phyloP scores from a whole-genome alignment of 345 rosid genomes.

The Moringa oleifera region DNA sequence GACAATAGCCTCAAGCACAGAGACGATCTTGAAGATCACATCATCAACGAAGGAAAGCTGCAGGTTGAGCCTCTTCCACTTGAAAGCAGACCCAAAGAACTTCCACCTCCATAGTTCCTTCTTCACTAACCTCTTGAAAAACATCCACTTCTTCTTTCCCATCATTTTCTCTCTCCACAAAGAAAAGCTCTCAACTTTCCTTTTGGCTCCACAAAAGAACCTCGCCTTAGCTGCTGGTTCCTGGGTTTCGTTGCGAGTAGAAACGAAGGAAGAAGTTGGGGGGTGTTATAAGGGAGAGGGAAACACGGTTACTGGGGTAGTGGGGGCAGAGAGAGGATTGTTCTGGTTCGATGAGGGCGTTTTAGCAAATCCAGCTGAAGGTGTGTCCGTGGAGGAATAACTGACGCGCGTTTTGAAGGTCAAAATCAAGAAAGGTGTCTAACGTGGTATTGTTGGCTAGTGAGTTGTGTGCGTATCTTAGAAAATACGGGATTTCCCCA shows the following conservation, averaged over 20 bases:
- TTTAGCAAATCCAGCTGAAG: neutral
- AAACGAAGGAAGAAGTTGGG: neutral
- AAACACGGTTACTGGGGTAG: neutral
- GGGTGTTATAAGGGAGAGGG: conserved; percentile 3
- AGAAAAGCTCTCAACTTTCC: neutral
- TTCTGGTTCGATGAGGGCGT: neutral
- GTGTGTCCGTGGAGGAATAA: neutral
- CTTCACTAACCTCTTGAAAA: conserved; percentile 24
- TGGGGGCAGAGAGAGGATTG: neutral
- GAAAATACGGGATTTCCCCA: no score
- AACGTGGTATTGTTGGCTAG: no score
- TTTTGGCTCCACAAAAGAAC: neutral
- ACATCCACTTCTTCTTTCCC: conserved; percentile 21
- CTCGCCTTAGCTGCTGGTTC: neutral
- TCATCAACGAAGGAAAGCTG: conserved; percentile 35
- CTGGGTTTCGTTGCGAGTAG: neutral
- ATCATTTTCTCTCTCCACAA: conserved; percentile 5
- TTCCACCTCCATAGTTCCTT: conserved; percentile 30
- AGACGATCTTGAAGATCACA: conserved; percentile 32
- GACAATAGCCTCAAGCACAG: conserved; percentile 36
- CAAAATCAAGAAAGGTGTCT: conserved; percentile 1
- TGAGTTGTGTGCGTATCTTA: no score
- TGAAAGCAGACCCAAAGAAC: conserved; percentile 33
- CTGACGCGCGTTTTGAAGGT: conserved; percentile 21
- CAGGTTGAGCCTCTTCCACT: conserved; percentile 31